These are phyloP conservation scores for Talaromyces liani DNA, from an alignment of 495 filamentous ascomycete species.

Conservation along the genomic window DNA sequence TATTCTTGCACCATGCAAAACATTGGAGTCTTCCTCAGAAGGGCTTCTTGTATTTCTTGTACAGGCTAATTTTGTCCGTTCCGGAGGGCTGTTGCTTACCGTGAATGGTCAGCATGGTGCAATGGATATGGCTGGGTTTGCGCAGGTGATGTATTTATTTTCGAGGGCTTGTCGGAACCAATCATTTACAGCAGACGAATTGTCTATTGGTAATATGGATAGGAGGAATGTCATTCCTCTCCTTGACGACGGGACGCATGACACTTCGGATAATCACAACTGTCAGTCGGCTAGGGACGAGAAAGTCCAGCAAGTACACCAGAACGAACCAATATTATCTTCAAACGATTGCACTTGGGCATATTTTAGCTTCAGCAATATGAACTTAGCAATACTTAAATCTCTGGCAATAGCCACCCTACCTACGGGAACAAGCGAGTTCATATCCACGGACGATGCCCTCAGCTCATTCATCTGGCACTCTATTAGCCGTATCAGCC, in stretches of 20 bases:
- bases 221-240: slow-evolving; percentile 34
- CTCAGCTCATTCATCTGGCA: slow-evolving; percentile 49
- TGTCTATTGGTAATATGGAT: slow-evolving; percentile 35
- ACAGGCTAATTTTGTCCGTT: slow-evolving; percentile 45
- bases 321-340: slow-evolving; percentile 10
- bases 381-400: slow-evolving; percentile 34
- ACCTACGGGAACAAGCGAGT: slow-evolving; percentile 9
- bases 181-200: slow-evolving; percentile 35
- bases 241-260: slow-evolving; percentile 23
- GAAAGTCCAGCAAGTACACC: slow-evolving; percentile 2
- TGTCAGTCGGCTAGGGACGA: slow-evolving; percentile 1
- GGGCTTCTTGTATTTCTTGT: slow-evolving; percentile 38
- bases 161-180: slow-evolving; percentile 45
- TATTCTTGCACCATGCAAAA: slow-evolving; percentile 38
- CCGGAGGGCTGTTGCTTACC: slow-evolving; percentile 41
- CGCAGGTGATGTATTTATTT: slow-evolving; percentile 39
- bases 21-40: slow-evolving; percentile 23
- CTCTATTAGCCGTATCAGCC: slow-evolving; percentile 36
- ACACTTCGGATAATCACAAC: slow-evolving; percentile 18
- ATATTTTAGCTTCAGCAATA: slow-evolving; percentile 30
- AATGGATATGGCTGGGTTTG: slow-evolving; percentile 50
- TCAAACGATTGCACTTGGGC: slow-evolving; percentile 25
- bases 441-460: slow-evolving; percentile 47
- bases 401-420: slow-evolving; percentile 22
- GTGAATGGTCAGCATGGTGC: slow-evolving; percentile 39